Evolutionary conservation across 495 filamentous ascomycete species (phyloP), one percentile per base, ranked within the genome.

Genomic region (Talaromyces trachyspermus): DNA sequence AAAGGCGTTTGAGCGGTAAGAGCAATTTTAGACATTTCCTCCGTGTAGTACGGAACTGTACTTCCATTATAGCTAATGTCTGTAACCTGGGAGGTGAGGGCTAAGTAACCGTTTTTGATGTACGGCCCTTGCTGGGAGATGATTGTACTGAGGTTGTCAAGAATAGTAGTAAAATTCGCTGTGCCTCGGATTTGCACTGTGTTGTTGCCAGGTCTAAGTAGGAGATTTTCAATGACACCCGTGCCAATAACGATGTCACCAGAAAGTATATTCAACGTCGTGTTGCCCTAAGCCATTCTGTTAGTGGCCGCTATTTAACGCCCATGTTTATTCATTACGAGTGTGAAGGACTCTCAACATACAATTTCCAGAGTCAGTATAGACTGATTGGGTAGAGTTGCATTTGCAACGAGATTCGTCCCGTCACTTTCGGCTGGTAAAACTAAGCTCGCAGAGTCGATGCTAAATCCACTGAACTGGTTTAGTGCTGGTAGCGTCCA

Each of bases 151-250:
- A 71, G 52, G 38, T 71, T 57, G 0, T 49, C 25, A 49, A 69
- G n/a, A 9, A 69, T 52, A 12, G 27, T 57, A 15, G 37, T 24
- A 6, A 71, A 44, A 50, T 69, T 37, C 0, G 29, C 29, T 9
- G 20, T 23, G 19, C 69, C 71, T 23, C 64, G 56, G 41, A 71
- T 62, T 5, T 51, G 49, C 5, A 66, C 52, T 8, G 60, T 64
- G 54, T 76, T 76, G 54, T 73, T 70, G 6, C 73, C 73, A 1
- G 61, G 70, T 23, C 59, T 55, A 5, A 76, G 49, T 4, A 58
- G 15, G 6, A 72, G 63, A 33, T 75, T 59, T 26, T 64, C 56
- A 27, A 73, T 54, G 15, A 60, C 57, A 0, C 69, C 62, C 8
- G 65, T 55, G n/a, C 66, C 69, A 15, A 75, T 53, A 5, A 60